These are phyloP conservation scores for Hericium rajendrae DNA, from an alignment of 768 basidiomycete species.

Conservation along the genomic window DNA sequence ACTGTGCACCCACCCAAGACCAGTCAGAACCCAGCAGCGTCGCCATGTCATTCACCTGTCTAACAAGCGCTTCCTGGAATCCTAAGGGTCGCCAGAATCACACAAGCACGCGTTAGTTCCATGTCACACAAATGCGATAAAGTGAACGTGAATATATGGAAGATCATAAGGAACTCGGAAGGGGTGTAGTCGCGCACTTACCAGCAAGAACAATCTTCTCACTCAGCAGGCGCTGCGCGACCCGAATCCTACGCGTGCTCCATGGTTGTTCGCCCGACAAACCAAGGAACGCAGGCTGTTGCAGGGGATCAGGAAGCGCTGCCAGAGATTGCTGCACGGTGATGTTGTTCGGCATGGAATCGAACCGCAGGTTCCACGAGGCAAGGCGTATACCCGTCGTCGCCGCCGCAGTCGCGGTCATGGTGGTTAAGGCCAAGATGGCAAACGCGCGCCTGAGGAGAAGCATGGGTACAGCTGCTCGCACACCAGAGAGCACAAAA, in stretches of 20 bases:
- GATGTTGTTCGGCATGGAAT: constrained; percentile 40
- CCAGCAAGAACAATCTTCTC: constrained; percentile 33
- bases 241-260: constrained; percentile 39
- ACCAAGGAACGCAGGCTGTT: constrained; percentile 23
- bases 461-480: background rate
- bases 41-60: constrained; percentile 48
- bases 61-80: constrained; percentile 44
- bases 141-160: background rate
- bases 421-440: background rate
- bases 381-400: constrained; percentile 19
- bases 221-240: constrained; percentile 35
- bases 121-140: background rate
- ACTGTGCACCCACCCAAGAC: constrained; percentile 35
- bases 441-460: background rate
- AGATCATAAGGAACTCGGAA: too few species aligned
- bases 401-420: background rate
- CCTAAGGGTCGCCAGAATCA: constrained; percentile 19
- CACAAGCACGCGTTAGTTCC: background rate
- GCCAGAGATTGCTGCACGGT: constrained; percentile 37
- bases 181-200: constrained; percentile 9
- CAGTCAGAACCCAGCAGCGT: constrained; percentile 45
- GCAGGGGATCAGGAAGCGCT: constrained; percentile 32
- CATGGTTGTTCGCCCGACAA: constrained; percentile 39
- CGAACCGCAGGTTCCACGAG: constrained; percentile 47
- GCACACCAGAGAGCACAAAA: background rate